Evolutionary conservation across 1,284 basidiomycete species (phyloP), one percentile per base, ranked within the genome.

Genomic region (Malassezia cuniculi): DNA sequence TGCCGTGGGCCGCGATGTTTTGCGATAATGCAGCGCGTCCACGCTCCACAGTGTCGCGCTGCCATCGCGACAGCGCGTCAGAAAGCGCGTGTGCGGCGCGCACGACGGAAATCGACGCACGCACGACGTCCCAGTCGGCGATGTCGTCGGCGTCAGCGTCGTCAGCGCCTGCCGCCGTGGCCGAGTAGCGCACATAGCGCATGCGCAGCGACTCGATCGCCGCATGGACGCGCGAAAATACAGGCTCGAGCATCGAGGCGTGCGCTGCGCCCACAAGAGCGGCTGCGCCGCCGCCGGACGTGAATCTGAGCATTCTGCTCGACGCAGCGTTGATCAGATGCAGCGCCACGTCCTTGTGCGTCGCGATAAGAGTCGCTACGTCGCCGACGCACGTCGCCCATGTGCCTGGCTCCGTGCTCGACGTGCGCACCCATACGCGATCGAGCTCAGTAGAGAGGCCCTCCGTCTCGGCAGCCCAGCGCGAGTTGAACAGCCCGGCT

Each of bases 121-220:
- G 37, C n/a, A 45, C 34, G 15, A 45, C 21, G 26, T 34, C 31
- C 42, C 42, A 45, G 28, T 45, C 42, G 19, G 33, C 30, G 22
- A 39, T 24, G 19, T 34, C 42, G 17, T 31, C 22, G 19, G 15
- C 21, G 10, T 33, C 14, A 4, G 39, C 11, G 5, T 6, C n/a
- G 19, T 19, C 14, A 24, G 19, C 12, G 33, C 39, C 10, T 14
- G 27, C 18, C 15, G 3, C 10, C 10, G n/a, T n/a, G n/a, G n/a
- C n/a, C 19, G 26, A 9, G 36, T 31, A 20, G 12, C 27, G 32
- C 25, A 20, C 28, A 30, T 39, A 33, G 9, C 37, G 42, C 17
- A 14, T 18, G 12, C 34, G 28, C 16, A 45, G 26, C 10, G 27
- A 3, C 11, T 45, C 36, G 15, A 39, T 20, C 5, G 37, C 28